Conservation (phyloP, 2,329 filamentous ascomycete genomes). For the Dichotomopilus funicola region DNA sequence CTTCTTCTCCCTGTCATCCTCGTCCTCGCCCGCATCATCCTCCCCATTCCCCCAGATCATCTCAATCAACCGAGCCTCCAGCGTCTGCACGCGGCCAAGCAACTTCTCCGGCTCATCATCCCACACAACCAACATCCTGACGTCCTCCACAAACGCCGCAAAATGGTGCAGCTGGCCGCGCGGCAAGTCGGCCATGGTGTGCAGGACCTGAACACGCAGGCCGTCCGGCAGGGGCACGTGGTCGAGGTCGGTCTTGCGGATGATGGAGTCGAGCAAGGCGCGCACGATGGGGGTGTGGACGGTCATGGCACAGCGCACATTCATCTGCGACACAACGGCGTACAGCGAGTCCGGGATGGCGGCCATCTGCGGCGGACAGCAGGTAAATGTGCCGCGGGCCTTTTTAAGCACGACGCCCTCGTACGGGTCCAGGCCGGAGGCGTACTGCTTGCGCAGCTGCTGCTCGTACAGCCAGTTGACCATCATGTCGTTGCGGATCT, state of each 20-base stretch:
- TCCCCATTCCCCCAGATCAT: conserved; percentile 63
- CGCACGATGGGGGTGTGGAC: conserved; percentile 59
- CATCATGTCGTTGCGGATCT: conserved; percentile 56
- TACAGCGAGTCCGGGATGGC: conserved; percentile 31
- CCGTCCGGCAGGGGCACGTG: conserved; percentile 69
- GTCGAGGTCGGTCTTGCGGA: conserved; percentile 38
- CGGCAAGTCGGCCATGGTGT: conserved; percentile 62
- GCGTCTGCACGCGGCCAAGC: conserved; percentile 45
- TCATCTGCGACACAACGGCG: conserved; percentile 33
- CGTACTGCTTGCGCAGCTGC: conserved; percentile 46
- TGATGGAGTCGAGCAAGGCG: conserved; percentile 43
- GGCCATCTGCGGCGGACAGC: conserved; percentile 34
- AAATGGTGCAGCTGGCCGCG: conserved; percentile 72
- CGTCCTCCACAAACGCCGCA: conserved; percentile 68
- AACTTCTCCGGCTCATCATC: conserved; percentile 62
- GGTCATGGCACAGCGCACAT: conserved; percentile 56
- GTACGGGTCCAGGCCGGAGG: conserved; percentile 31
- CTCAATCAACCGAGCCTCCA: conserved; percentile 71
- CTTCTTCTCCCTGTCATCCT: conserved; percentile 45
- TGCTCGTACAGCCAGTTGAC: conserved; percentile 58
- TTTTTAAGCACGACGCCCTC: conserved; percentile 38
- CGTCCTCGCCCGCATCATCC: conserved; percentile 45
- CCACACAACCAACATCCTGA: conserved; percentile 70
- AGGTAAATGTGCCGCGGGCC: conserved; percentile 32
- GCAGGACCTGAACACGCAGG: conserved; percentile 68